Conservation (phyloP, 75 land plant species). For the Pinus tabuliformis region DNA sequence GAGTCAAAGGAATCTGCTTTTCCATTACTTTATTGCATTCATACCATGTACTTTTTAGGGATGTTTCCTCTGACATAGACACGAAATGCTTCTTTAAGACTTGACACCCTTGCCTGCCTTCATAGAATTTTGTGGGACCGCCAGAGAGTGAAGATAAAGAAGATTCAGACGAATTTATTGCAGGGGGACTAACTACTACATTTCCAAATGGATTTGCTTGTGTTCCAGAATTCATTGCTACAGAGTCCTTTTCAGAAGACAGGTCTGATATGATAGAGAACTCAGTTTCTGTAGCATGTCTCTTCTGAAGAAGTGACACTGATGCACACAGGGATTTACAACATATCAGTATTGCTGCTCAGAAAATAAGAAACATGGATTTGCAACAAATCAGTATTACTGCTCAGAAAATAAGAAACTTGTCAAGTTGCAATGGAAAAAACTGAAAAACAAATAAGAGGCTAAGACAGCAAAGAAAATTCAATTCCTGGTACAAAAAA, state of each 20-base stretch:
- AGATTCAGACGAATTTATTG: not conserved
- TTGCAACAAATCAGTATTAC: not conserved
- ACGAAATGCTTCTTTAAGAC: not conserved
- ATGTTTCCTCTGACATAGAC: not conserved
- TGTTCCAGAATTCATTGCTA: not conserved
- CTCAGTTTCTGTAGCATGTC: not conserved
- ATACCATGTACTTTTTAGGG: not conserved
- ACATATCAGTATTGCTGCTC: not conserved
- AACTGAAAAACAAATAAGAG: not conserved
- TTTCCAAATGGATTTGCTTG: not conserved
- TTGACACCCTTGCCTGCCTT: not conserved
- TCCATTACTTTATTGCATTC: not conserved
- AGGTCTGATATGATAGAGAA: not conserved
- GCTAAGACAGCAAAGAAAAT: not conserved
- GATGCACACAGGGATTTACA: slow-evolving; percentile 1
- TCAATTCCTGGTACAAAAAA: not conserved
- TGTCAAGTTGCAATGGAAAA: not conserved
- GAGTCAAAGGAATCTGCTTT: slow-evolving; percentile 4
- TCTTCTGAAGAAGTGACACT: slow-evolving; percentile 4
- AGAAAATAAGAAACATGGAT: not conserved
- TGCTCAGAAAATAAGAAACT: not conserved
- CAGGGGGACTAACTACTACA: not conserved
- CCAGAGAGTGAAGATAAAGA: not conserved
- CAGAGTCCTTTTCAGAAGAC: not conserved
- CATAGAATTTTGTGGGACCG: not conserved